phyloP scores from a whole-genome alignment of 805 yeast genomes.

The Diddensiella transvaalensis region DNA sequence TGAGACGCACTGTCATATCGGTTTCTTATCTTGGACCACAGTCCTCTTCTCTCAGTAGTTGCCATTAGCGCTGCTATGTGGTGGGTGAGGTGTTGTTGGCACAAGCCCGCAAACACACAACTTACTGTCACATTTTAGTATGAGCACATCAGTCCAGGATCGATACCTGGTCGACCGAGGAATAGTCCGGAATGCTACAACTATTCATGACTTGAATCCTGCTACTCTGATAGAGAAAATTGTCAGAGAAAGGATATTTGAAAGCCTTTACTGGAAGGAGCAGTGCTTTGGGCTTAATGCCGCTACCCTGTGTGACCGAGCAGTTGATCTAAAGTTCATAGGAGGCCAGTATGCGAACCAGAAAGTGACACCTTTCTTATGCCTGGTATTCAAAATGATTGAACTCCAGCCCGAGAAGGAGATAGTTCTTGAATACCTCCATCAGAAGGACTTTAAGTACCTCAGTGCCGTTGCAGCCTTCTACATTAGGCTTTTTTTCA shows the following conservation, averaged over 20 bases:
- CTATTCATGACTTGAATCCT: constrained; percentile 45
- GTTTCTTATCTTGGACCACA: constrained; percentile 31
- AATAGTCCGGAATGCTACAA: constrained; percentile 25
- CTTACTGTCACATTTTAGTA: not conserved
- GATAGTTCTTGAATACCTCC: constrained; percentile 50
- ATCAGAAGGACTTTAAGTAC: constrained; percentile 73
- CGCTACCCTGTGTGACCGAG: constrained; percentile 48
- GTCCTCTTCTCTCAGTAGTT: constrained; percentile 6
- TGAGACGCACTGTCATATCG: constrained; percentile 26
- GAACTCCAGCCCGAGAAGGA: constrained; percentile 69
- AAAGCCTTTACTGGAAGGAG: constrained; percentile 56
- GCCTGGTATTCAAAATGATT: constrained; percentile 69
- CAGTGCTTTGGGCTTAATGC: constrained; percentile 50
- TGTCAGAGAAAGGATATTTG: constrained; percentile 52
- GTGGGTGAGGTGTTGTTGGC: too few relatives aligned
- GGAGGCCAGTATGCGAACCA: constrained; percentile 58
- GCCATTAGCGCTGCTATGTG: too few relatives aligned
- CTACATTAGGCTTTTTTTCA: constrained; percentile 48
- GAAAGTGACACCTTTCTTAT: constrained; percentile 68
- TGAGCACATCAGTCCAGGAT: not conserved
- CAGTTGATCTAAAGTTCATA: constrained; percentile 42
- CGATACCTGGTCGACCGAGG: constrained; percentile 26
- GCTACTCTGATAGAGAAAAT: constrained; percentile 56
- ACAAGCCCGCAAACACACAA: too few relatives aligned
- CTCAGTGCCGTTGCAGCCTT: constrained; percentile 63